Evolutionary conservation across 345 rosid genomes (phyloP).

Genomic region (Erysimum cheiranthoides): DNA sequence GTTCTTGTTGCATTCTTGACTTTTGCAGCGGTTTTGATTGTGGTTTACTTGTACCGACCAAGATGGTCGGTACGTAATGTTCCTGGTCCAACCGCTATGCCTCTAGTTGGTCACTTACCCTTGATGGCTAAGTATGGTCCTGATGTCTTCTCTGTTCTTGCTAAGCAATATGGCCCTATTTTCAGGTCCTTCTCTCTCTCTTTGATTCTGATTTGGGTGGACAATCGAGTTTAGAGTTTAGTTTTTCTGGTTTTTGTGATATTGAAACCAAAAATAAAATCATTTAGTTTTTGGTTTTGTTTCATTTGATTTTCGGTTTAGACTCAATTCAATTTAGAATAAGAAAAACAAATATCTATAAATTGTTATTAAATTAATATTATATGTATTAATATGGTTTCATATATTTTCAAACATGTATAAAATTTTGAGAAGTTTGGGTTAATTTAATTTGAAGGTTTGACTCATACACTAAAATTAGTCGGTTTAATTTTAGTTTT

Average conservation of each 20-base stretch:
- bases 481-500: too few relatives aligned
- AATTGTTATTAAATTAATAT: neutral
- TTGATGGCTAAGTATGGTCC: slow-evolving; percentile 87
- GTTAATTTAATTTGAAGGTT: too few relatives aligned
- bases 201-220: slow-evolving; percentile 17
- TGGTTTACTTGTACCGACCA: slow-evolving; percentile 63
- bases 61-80: slow-evolving; percentile 66
- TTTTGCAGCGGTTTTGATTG: slow-evolving; percentile 39
- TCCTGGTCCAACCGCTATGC: slow-evolving; percentile 62
- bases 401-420: neutral
- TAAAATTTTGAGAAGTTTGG: too few relatives aligned
- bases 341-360: neutral
- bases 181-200: slow-evolving; percentile 71
- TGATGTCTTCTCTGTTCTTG: slow-evolving; percentile 79
- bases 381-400: neutral
- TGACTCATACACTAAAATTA: too few relatives aligned
- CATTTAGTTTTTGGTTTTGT: neutral
- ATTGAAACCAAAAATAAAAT: too few relatives aligned
- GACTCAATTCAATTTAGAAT: neutral
- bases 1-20: slow-evolving; percentile 31
- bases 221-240: neutral
- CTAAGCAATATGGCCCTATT: slow-evolving; percentile 80
- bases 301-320: neutral
- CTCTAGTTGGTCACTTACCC: slow-evolving; percentile 81
- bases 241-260: too few relatives aligned